Evolutionary conservation across 148 eudicot species (phyloP).

Genomic region (Rhododendron vialii): DNA sequence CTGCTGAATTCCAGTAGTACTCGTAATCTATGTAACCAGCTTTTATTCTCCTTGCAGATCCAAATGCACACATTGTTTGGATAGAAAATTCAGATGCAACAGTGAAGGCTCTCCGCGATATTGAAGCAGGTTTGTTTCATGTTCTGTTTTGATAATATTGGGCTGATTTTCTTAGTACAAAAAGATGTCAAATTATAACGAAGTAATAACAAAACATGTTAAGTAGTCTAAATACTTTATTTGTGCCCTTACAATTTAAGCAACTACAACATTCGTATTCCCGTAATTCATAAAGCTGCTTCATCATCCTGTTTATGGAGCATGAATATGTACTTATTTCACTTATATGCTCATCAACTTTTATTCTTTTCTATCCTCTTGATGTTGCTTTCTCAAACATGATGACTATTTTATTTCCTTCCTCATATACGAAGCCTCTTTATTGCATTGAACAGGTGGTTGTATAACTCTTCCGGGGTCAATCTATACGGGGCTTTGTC

Average conservation of each 20-base stretch:
- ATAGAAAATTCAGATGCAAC: constrained; percentile 66
- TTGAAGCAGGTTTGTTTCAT: constrained; percentile 63
- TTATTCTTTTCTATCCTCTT: not conserved
- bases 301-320: not conserved
- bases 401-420: not conserved
- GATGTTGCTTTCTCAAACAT: not conserved
- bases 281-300: not conserved
- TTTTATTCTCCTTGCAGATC: constrained; percentile 50
- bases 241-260: not conserved
- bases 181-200: too few relatives aligned
- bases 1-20: not conserved
- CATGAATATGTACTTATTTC: not conserved
- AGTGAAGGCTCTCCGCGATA: constrained; percentile 72
- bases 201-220: not conserved
- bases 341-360: too few relatives aligned
- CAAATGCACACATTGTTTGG: constrained; percentile 89
- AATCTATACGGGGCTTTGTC: not conserved
- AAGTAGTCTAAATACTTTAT: not conserved
- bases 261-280: not conserved
- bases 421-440: not conserved
- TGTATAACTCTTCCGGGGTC: not conserved
- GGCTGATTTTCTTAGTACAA: not conserved
- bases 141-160: not conserved
- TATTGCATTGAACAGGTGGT: not conserved
- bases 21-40: not conserved